Evolutionary conservation across 192 early-diverging fungal genomes (phyloP).

Genomic region (Linderina pennispora): DNA sequence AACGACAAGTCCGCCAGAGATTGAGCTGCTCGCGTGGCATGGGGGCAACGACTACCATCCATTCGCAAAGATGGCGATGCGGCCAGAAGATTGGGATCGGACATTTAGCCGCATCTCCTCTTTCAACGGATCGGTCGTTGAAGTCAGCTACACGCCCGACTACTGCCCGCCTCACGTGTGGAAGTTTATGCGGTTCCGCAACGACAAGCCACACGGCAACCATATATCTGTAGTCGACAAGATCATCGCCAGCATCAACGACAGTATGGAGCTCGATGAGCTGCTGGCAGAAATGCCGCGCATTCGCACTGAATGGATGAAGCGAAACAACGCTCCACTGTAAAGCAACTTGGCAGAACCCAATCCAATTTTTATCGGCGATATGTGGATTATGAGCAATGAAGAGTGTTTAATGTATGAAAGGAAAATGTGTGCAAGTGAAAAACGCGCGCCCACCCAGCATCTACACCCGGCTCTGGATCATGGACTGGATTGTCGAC

Average conservation of each 20-base stretch:
- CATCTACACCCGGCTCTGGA: conserved; percentile 8
- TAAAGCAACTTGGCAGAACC: too few species aligned
- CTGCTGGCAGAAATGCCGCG: conserved; percentile 1
- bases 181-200: conserved; percentile 71
- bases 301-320: conserved; percentile 16
- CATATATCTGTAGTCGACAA: conserved; percentile 53
- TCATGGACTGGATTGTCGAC: conserved; percentile 52
- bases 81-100: conserved; percentile 48
- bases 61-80: conserved; percentile 53
- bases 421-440: too few species aligned
- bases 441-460: too few species aligned
- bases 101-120: conserved; percentile 12
- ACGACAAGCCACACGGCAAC: conserved; percentile 76
- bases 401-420: too few species aligned
- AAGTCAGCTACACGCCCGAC: conserved; percentile 54
- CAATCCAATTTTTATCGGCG: too few species aligned
- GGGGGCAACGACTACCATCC: conserved; percentile 28
- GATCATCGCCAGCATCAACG: conserved; percentile 62
- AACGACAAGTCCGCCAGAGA: conserved; percentile 30
- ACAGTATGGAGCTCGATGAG: conserved; percentile 51
- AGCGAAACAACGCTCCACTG: conserved; percentile 10
- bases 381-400: too few species aligned
- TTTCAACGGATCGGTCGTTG: conserved; percentile 57
- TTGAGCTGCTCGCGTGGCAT: conserved; percentile 50
- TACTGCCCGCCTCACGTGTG: conserved; percentile 46